Base-by-base conservation (phyloP, 805 yeast species). In the Lipomyces anomalus region DNA sequence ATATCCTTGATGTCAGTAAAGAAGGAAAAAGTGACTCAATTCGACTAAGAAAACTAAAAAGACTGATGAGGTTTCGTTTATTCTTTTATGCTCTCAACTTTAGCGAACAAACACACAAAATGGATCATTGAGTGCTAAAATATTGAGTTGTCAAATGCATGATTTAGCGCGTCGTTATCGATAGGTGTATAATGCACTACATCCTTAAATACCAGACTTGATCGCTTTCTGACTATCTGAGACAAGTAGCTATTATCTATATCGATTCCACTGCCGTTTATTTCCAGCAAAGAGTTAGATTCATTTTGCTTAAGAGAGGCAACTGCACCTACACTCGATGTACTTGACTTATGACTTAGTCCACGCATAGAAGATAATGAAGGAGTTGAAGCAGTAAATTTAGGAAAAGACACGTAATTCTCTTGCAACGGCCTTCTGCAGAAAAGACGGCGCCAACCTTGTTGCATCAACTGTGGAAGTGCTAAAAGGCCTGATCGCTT, bases 391-490 rank as follows among this genome's bases (percentile, higher is more conserved):
- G 37, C 7, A 11, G 41, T 5, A n/a, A 33, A 50, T 4, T 38
- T 22, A 1, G 55, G 55, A 24, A 50, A 50, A 2, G 53, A 48
- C 17, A 46, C 39, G 30, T 50, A 50, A 33, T 43, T 47, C 21
- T 40, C 55, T 3, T 40, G 35, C 4, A 38, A 30, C 24, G 22
- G 30, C 29, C 34, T 13, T 22, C 30, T 22, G 24, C 22, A 28
- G 38, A 44, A 46, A n/a, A 34, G 30, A 9, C 30, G 30, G 13
- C 13, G 30, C 30, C 9, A 13, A 13, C 30, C 13, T 9, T 26
- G 11, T 9, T 26, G n/a, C n/a, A n/a, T n/a, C n/a, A n/a, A n/a
- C n/a, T n/a, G n/a, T n/a, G n/a, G n/a, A n/a, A n/a, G n/a, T n/a
- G n/a, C n/a, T n/a, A n/a, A n/a, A n/a, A n/a, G n/a, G n/a, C n/a